Evolutionary conservation across 257 asterid genomes (phyloP), one percentile per base, ranked within the genome.

Genomic region (Solanum arcanum): DNA sequence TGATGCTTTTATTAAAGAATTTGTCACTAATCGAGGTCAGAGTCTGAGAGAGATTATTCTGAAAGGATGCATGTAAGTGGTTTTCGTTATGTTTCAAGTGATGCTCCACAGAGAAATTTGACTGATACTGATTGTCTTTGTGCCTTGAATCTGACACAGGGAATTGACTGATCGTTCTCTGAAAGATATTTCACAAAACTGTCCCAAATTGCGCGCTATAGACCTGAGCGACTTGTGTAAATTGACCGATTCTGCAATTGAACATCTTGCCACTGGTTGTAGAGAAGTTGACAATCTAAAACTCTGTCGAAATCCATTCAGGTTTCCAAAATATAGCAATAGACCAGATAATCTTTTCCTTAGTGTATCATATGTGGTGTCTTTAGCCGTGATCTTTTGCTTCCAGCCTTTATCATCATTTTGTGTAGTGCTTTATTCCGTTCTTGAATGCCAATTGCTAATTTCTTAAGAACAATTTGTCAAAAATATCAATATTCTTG

Each of bases 241-340:
- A 84, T 91, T 96, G 94, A 94, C 98, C 25, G 99, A 96, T 91
- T 75, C 90, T 88, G 94, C 98, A 84, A 44, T 96, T 27, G 97
- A 93, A 46, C 93, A 91, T 87, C 98, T 95, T 89, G 98, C 98
- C 74, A 96, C 93, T 92, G 98, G 99, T 85, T 95, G 99, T 86
- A 91, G 70, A 87, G 91, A 91, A 72, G 87, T 96, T 89, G 93
- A 92, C 78, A 87, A 74, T 70, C 93, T 96, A 87, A 96, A 91
- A 87, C 74, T 95, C 62, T 86, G 96, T 83, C 95, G 95, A 86
- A 94, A 91, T 90, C 69, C 86, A 85, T 96, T 96, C 93, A 95
- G 99, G 98, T 95, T 85, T 88, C 35, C 85, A 81, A 81, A 18
- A 81, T 31, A 49, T 81, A 49, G 69, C 70, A 81, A 41, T 81